Percentiles rank a stretch among this genome's conserved stretches.
These are phyloP conservation scores for Eremothecium coryli DNA, from an alignment of 1,139 yeast species.

Conservation along the genomic window DNA sequence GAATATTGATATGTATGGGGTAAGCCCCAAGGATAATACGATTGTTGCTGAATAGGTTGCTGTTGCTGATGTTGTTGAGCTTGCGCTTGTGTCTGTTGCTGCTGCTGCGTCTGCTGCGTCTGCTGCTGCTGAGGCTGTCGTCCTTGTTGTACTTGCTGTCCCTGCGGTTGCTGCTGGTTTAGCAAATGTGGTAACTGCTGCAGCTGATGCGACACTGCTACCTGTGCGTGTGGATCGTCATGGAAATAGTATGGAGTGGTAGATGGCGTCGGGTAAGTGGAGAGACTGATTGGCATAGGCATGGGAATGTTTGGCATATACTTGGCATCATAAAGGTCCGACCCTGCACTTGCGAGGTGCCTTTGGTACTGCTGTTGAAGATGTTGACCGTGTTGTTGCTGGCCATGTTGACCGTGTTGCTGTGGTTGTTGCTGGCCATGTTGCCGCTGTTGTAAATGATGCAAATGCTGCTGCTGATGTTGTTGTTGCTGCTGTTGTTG, in stretches of 20 bases:
- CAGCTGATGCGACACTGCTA: slow-evolving; percentile 4
- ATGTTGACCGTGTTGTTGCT: slow-evolving; percentile 8
- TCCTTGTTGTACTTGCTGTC: background rate
- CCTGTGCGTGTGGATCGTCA: slow-evolving; percentile 4
- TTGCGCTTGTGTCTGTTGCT: slow-evolving; percentile 15
- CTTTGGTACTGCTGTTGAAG: slow-evolving; percentile 7
- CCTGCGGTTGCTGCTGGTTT: slow-evolving; percentile 4
- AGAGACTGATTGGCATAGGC: slow-evolving; percentile 5
- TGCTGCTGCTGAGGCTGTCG: slow-evolving; percentile 9
- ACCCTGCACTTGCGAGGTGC: slow-evolving; percentile 1
- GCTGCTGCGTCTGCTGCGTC: slow-evolving; percentile 12
- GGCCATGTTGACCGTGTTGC: slow-evolving; percentile 6
- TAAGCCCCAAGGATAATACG: slow-evolving; percentile 3
- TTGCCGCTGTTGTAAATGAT: slow-evolving; percentile 5
- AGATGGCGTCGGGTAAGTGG: slow-evolving; percentile 5
- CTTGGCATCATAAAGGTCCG: slow-evolving; percentile 5
- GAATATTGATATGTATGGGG: slow-evolving; percentile 3
- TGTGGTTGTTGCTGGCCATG: slow-evolving; percentile 9
- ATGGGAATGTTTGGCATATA: slow-evolving; percentile 4
- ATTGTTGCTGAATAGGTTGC: slow-evolving; percentile 5
- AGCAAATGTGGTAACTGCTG: slow-evolving; percentile 7
- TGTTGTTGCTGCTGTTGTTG: slow-evolving; percentile 6
- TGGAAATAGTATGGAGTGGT: slow-evolving; percentile 5
- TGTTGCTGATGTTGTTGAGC: slow-evolving; percentile 9
- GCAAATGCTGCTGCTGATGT: slow-evolving; percentile 4